Evolutionary conservation across 805 yeast species (phyloP), one percentile per base, ranked within the genome.

Genomic region (Metschnikowia santaceciliae): DNA sequence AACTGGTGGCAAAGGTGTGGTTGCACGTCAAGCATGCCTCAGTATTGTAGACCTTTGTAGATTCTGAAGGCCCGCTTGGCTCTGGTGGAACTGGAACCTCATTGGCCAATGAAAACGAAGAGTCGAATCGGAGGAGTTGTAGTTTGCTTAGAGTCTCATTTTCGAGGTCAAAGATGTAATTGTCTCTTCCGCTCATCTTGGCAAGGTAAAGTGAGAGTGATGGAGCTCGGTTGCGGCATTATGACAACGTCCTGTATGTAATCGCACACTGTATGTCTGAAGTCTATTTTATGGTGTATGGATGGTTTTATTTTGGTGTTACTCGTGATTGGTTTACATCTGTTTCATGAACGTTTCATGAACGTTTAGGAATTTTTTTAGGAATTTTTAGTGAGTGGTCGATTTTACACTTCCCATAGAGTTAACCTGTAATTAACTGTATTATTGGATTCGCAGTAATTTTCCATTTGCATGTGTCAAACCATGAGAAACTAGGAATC

Each of bases 21-120:
- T 48, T 42, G 47, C 68, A 64, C 5, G 62, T 41, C 8, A 60
- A 51, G 50, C 64, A 60, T n/a, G 50, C 59, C 33, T 42, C 40
- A 19, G 42, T 43, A 47, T 36, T 45, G 17, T 43, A 50, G 44
- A 38, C 65, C 33, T 46, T 45, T 65, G 54, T 42, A 6, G 37
- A 42, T 14, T 26, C 33, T 35, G 7, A 10, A 6, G 20, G 22
- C 15, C 15, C 34, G 22, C 34, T 40, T 40, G 34, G 34, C 10
- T 41, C 46, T 32, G 43, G 32, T 23, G 41, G 45, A 6, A 32
- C 35, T 6, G 42, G 8, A 4, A 14, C 14, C 7, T 6, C 47
- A 40, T 42, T 40, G 5, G 53, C 30, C 8, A 44, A 11, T 3
- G 50, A 22, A 3, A 48, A 33, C 2, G 58, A 44, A 14, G 49